Base-by-base conservation (phyloP, 345 rosid species). In the Salix viminalis region DNA sequence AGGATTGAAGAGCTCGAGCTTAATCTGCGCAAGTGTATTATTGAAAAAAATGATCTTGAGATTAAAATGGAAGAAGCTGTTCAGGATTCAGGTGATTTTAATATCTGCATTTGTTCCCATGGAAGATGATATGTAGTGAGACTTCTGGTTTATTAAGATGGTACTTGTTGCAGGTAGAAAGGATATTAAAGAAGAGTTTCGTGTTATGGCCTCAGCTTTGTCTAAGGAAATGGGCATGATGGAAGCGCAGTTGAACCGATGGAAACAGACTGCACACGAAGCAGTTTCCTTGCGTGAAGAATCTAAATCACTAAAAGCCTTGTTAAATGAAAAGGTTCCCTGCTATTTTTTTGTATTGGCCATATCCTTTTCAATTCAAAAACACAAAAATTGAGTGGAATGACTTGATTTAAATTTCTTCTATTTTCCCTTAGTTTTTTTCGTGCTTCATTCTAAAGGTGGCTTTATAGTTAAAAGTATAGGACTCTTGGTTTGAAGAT, bases 221-320 rank as follows among this genome's bases (percentile, higher is more conserved):
- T 93, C 96, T 6, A 96, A 90, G 81, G 99, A 93, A 87, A 87
- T 96, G 94, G 89, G 86, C 73, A 90, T 91, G 92, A 96, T 96
- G 98, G 96, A 93, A 86, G 79, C 86, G 54, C 99, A 93, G 84
- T 77, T 96, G 88, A 93, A 89, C 41, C 89, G 91, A 66, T 93
- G 99, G 98, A 93, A 91, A 89, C 89, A 86, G 79, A 88, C 87
- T 69, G 96, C 99, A 26, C 85, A 89, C 65, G 97, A 96, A 85
- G 91, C 93, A 44, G 79, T 84, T 75, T 85, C 91, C 66, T 82
- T 91, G 84, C 94, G 82, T 79, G 89, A 90, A 81, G 83, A 93
- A 90, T 86, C 92, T 65, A 82, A 83, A 65, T 79, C 89, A 54
- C 85, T 91, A 70, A 88, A 83, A 84, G 81, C 85, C 67, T 90